A percentile compares a stretch with the other conserved stretches of the same genome.
phyloP scores from a whole-genome alignment of 495 filamentous ascomycete genomes.

The Aspergillus mulundensis region DNA sequence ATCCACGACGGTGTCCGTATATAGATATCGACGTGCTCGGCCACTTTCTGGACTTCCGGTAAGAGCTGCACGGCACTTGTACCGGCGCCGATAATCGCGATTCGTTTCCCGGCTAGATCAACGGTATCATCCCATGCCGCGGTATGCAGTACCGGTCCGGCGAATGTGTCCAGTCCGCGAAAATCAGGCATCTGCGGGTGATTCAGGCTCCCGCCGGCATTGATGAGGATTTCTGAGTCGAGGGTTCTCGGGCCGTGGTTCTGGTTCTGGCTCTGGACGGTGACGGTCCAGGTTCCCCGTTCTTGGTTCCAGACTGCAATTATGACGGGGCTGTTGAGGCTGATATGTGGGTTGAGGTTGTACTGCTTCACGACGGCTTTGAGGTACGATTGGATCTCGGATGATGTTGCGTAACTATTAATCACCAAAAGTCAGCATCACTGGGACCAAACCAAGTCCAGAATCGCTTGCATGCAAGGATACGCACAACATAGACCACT shows the following conservation, averaged over 20 bases:
- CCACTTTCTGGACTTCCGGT: constrained; percentile 40
- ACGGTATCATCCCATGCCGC: constrained; percentile 45
- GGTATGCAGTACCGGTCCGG: constrained; percentile 47
- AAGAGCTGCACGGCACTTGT: constrained; percentile 50
- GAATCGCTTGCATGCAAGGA: too few species aligned
- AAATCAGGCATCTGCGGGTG: constrained; percentile 41
- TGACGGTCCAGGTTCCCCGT: neutral
- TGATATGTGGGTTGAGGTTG: neutral
- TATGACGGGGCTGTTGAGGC: neutral
- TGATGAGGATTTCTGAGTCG: constrained; percentile 42
- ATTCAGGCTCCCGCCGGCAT: constrained; percentile 23
- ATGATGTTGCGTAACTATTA: neutral
- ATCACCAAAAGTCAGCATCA: too few species aligned
- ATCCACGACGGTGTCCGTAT: constrained; percentile 30
- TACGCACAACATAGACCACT: neutral
- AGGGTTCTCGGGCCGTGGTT: neutral
- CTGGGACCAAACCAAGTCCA: too few species aligned
- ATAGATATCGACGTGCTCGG: constrained; percentile 15
- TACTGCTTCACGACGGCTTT: neutral
- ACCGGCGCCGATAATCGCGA: constrained; percentile 50
- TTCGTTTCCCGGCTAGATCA: constrained; percentile 43
- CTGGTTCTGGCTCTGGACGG: neutral
- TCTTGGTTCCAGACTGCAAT: neutral
- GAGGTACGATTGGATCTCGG: neutral
- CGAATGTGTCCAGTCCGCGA: constrained; percentile 42